Evolutionary conservation across 225 moss, liverwort and hornwort species (phyloP), one percentile per base, ranked within the genome.

Genomic region (Thuidium tamariscinum): DNA sequence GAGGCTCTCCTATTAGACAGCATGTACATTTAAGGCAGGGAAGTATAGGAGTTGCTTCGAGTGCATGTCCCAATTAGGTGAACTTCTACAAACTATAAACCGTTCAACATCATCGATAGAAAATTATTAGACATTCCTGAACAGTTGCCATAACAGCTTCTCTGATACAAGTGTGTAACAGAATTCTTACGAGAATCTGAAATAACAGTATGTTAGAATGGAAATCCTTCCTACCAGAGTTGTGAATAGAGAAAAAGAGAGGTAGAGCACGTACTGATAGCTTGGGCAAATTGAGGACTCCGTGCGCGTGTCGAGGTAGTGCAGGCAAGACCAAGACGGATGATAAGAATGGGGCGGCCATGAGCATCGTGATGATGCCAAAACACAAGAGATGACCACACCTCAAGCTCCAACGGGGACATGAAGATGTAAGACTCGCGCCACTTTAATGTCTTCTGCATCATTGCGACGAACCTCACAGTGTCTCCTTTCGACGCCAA

Each of bases 251-350:
- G 27, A 23, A 17, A 66, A 34, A 83, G 29, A 80, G 68, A 51
- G 62, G 16, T 21, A 63, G 71, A 70, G 82, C 70, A 85, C 95
- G 89, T 91, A 98, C 97, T 93, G 61, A 98, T 93, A 86, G 97
- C 97, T 88, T 93, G 96, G 57, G 92, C 91, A 86, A 96, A 95
- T 63, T 88, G 94, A 87, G 95, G 95, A 86, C 95, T 93, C 79
- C 94, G 93, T 86, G 95, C 88, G 29, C 94, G 89, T 86, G 79
- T 74, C 73, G 94, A 88, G 76, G 78, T 51, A 65, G 72, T 85
- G 86, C 95, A 96, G 74, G 93, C 95, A 71, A 92, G 89, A 48
- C 96, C 97, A 73, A 98, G 95, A 41, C 95, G 97, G 71, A 96
- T 92, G 69, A 95, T 77, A 42, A 98, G 94, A 67, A 91, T 87